phyloP scores from a whole-genome alignment of 164 flowering plant species.

The Kingdonia uniflora region DNA sequence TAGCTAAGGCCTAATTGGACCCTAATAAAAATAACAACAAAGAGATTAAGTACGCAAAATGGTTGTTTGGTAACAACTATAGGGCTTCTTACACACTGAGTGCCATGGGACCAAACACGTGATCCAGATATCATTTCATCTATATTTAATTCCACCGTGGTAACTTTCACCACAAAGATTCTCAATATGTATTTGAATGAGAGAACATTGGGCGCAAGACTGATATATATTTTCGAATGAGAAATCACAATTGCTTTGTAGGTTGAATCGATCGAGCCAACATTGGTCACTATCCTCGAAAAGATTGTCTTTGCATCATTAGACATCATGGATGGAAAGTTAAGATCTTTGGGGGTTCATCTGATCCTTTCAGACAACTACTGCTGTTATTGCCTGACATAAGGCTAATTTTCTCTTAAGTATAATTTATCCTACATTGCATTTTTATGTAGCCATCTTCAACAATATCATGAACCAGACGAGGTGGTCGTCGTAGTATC shows the following conservation, averaged over 20 bases:
- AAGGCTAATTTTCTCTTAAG: background rate
- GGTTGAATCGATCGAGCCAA: conserved; percentile 24
- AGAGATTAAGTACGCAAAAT: background rate
- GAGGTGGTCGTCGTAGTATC: conserved; percentile 27
- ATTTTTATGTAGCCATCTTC: conserved; percentile 2
- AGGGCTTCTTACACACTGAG: conserved; percentile 23
- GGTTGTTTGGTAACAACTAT: conserved; percentile 12
- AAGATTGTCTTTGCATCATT: conserved; percentile 1
- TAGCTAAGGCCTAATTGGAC: background rate
- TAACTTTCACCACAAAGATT: conserved; percentile 23
- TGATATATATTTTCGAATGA: conserved; percentile 3
- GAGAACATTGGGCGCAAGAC: conserved; percentile 21
- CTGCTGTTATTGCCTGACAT: conserved; percentile 22
- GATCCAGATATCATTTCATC: conserved; percentile 1
- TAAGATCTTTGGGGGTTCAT: conserved; percentile 15
- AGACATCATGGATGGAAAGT: too few relatives aligned
- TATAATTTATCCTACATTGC: conserved; percentile 23
- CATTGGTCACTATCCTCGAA: conserved; percentile 35
- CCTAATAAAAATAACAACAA: too few relatives aligned
- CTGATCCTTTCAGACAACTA: conserved; percentile 15
- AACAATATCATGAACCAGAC: background rate
- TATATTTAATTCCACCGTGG: background rate
- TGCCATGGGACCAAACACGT: conserved; percentile 26
- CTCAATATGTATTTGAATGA: conserved; percentile 22
- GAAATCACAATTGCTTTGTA: conserved; percentile 17